Percentiles rank a stretch among this genome's conserved stretches.
These are phyloP conservation scores for Thelonectria blattea DNA, from an alignment of 2,329 filamentous ascomycete species.

Conservation along the genomic window DNA sequence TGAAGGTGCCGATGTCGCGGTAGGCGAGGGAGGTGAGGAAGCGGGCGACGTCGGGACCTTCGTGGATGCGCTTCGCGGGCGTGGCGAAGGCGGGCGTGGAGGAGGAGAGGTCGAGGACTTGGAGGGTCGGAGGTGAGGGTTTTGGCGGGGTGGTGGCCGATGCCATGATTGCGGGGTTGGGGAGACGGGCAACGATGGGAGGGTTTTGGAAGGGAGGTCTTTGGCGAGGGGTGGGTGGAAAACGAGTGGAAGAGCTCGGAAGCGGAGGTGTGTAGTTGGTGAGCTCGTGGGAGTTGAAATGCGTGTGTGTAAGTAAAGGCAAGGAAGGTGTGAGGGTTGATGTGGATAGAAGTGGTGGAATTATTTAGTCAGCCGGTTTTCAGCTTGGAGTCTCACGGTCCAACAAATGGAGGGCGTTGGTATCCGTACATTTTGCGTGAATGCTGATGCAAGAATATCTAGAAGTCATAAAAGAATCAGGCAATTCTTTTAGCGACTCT, in stretches of 20 bases:
- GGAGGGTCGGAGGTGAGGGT: constrained; percentile 44
- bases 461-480: too few species aligned
- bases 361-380: constrained; percentile 21
- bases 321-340: not conserved
- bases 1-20: constrained; percentile 82
- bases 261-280: not conserved
- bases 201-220: not conserved
- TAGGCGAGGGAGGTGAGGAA: constrained; percentile 87
- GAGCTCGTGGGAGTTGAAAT: not conserved
- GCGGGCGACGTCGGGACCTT: constrained; percentile 77
- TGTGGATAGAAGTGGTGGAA: constrained; percentile 1
- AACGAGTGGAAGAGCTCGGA: not conserved
- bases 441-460: not conserved
- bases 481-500: too few species aligned
- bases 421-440: not conserved
- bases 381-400: not conserved
- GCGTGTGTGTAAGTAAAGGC: not conserved
- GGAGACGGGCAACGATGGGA: not conserved
- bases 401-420: not conserved
- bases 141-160: constrained; percentile 27
- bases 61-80: constrained; percentile 83
- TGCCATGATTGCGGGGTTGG: constrained; percentile 28
- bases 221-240: not conserved
- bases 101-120: constrained; percentile 56
- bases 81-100: constrained; percentile 61